Evolutionary conservation across 2,329 filamentous ascomycete genomes (phyloP), one percentile per base, ranked within the genome.

Genomic region (Fusarium sp.): DNA sequence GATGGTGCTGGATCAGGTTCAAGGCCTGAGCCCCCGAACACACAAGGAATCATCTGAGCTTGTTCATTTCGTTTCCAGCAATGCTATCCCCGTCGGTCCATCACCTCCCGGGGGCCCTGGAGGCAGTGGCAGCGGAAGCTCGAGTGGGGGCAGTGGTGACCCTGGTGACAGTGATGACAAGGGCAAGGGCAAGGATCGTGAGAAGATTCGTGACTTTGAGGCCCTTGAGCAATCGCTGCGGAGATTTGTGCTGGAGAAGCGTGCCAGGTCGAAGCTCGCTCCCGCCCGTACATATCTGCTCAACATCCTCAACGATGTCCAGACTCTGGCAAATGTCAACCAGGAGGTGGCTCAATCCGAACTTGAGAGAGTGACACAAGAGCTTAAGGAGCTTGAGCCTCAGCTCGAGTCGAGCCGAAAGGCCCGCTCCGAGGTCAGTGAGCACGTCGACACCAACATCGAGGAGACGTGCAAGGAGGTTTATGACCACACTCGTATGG

Each of bases 41-140:
- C 93, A 92, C 87, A 98, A 98, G 81, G 97, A 99, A 80, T 92
- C 95, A 0, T 90, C 92, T 2, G 97, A 99, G 80, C 87, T 99
- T 9, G 97, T 99, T 5, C 97, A 99, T 81, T 99, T 99, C 77
- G 97, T 99, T 4, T 98, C 97, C 2, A 98, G 96, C 80, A 98
- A 98, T 81, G 95, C 95, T 5, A 94, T 99, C 68, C 96, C 96
- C 0, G 92, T 94, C 64, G 88, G 88, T 1, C 89, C 91, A 11
- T 83, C 89, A 0, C 87, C 89, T 18, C 85, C 88, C 4, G 86
- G 88, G n/a, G 87, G 86, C 40, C 88, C 87, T 36, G 87, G 86
- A 10, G 88, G 88, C 35, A 84, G 86, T 68, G 88, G 87, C 50
- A 88, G 88, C 45, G 88, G 88, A 40, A 86, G 86, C 71, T 83